phyloP scores from a whole-genome alignment of 257 asterid genomes.

The Penstemon eatonii region DNA sequence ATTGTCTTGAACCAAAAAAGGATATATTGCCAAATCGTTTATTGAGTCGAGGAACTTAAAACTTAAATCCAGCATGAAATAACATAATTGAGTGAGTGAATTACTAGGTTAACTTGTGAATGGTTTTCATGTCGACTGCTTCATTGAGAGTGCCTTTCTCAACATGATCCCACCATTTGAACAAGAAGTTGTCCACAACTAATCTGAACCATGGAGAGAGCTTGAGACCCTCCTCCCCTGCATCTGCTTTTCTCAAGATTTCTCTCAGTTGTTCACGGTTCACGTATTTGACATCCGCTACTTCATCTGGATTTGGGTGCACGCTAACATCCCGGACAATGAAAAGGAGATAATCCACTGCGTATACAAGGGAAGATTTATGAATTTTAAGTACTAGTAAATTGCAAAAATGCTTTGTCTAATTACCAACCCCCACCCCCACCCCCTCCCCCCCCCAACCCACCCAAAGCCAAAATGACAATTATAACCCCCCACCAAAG shows the following conservation, averaged over 20 bases:
- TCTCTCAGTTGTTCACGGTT: conserved; percentile 65
- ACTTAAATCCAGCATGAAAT: neutral
- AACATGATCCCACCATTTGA: conserved; percentile 95
- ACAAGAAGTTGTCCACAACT: conserved; percentile 79
- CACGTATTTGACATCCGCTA: conserved; percentile 66
- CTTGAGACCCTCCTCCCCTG: conserved; percentile 77
- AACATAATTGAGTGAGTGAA: neutral
- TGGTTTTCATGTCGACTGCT: conserved; percentile 72
- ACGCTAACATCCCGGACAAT: conserved; percentile 72
- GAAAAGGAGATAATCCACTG: conserved; percentile 97
- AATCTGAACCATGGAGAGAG: conserved; percentile 94
- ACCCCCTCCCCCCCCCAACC: too few species aligned
- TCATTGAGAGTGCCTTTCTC: conserved; percentile 65
- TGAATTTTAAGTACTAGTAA: too few species aligned
- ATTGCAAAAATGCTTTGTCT: too few species aligned
- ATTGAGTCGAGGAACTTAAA: conserved; percentile 8
- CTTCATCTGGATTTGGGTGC: conserved; percentile 91
- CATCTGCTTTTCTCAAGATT: conserved; percentile 76
- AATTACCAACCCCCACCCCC: too few species aligned
- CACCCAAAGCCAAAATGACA: too few species aligned
- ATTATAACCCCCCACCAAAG: too few species aligned
- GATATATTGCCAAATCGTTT: conserved; percentile 3
- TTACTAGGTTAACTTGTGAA: conserved; percentile 62
- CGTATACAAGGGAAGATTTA: conserved; percentile 3
- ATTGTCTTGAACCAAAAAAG: neutral